Evolutionary conservation across 2,329 filamentous ascomycete genomes (phyloP).

Genomic region (Lachnellula occidentalis): DNA sequence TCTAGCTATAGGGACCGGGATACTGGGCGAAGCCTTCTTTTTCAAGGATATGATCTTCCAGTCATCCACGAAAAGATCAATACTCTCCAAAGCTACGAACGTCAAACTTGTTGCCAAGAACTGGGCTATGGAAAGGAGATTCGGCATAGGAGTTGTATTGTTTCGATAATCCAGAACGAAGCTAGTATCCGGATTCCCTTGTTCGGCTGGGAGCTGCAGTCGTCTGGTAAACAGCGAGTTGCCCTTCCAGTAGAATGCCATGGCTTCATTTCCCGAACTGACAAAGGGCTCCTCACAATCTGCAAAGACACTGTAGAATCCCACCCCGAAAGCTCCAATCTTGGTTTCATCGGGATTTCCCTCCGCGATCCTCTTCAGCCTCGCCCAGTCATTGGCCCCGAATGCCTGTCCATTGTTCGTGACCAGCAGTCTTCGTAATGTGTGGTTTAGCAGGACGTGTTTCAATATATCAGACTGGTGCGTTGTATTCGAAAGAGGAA

Average conservation of each 20-base stretch:
- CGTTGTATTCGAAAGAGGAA: constrained; percentile 59
- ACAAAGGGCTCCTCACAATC: constrained; percentile 98
- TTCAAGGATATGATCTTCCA: constrained; percentile 71
- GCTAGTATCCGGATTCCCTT: constrained; percentile 68
- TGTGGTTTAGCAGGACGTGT: constrained; percentile 80
- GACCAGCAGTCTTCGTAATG: constrained; percentile 78
- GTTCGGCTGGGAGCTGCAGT: constrained; percentile 63
- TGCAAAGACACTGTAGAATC: constrained; percentile 97
- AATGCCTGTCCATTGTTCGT: constrained; percentile 90
- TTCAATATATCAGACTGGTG: constrained; percentile 70
- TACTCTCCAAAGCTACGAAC: constrained; percentile 81
- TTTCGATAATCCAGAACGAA: constrained; percentile 95
- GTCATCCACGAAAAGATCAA: constrained; percentile 89
- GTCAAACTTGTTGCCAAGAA: constrained; percentile 94
- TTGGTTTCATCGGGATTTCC: constrained; percentile 98
- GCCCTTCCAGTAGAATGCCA: constrained; percentile 99
- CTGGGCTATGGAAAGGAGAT: constrained; percentile 78
- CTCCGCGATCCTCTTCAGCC: constrained; percentile 95
- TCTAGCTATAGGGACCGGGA: constrained; percentile 65
- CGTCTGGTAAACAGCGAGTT: constrained; percentile 93
- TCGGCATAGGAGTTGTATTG: constrained; percentile 77
- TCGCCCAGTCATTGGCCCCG: constrained; percentile 83
- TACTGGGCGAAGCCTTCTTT: constrained; percentile 80
- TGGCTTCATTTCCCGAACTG: constrained; percentile 83
- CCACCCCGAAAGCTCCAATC: constrained; percentile 96